Conservation (phyloP, 2,329 filamentous ascomycete species). For the Colletotrichum neosansevieriae region DNA sequence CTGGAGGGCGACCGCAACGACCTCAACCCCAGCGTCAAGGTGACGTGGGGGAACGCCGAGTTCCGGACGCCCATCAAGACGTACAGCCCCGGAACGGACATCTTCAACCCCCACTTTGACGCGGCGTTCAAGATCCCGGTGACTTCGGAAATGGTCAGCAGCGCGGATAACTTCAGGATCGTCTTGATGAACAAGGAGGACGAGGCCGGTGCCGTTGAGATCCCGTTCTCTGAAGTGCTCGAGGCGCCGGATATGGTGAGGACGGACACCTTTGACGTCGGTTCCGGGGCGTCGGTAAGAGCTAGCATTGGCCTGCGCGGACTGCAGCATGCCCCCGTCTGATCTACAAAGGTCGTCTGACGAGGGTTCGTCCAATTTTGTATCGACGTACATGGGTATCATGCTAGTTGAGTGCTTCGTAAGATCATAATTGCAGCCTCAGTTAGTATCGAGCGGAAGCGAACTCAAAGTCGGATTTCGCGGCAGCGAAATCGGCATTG, state of each 20-base stretch:
- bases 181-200: conserved; percentile 50
- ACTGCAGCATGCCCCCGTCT: conserved; percentile 37
- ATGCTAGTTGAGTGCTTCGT: too few species aligned
- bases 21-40: conserved; percentile 59
- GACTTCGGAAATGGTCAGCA: conserved; percentile 45
- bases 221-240: conserved; percentile 51
- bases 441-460: too few species aligned
- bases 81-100: conserved; percentile 59
- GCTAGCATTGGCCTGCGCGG: conserved; percentile 53
- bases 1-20: conserved; percentile 57
- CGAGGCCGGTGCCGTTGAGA: conserved; percentile 50
- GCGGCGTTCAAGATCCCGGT: conserved; percentile 58
- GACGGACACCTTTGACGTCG: conserved; percentile 51
- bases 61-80: conserved; percentile 57
- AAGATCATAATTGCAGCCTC: too few species aligned
- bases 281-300: conserved; percentile 49
- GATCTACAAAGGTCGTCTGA: neutral
- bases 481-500: too few species aligned
- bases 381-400: conserved; percentile 7
- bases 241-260: conserved; percentile 47
- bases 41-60: conserved; percentile 55
- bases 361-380: neutral
- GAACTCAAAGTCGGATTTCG: too few species aligned
- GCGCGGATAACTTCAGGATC: conserved; percentile 48
- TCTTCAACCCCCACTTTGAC: conserved; percentile 62